These are phyloP conservation scores for Cucurbita ficifolia DNA, from an alignment of 306 rosid genomes.

Conservation along the genomic window DNA sequence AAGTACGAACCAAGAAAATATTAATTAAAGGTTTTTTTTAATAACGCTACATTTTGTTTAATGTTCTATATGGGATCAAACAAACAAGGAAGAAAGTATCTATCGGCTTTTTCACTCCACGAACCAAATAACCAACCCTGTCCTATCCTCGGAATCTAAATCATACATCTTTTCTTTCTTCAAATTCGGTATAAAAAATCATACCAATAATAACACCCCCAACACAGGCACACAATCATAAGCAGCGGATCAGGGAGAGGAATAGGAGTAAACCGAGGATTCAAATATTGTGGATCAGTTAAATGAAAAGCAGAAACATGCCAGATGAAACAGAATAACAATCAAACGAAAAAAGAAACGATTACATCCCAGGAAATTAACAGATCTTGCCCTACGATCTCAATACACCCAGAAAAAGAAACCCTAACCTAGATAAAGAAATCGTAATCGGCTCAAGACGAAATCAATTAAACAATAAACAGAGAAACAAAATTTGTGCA, in stretches of 20 bases:
- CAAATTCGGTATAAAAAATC: neutral
- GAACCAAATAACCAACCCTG: neutral
- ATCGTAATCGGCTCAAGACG: neutral
- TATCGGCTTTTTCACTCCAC: neutral
- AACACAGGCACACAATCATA: neutral
- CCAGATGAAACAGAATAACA: neutral
- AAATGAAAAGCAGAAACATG: neutral
- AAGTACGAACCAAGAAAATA: neutral
- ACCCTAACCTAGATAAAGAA: neutral
- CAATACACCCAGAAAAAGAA: neutral
- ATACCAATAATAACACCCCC: neutral
- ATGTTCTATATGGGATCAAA: neutral
- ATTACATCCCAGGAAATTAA: neutral
- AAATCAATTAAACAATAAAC: neutral
- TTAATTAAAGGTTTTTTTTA: too few relatives aligned
- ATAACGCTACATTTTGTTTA: neutral
- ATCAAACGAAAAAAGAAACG: neutral
- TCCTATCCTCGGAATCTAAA: neutral
- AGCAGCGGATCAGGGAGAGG: neutral
- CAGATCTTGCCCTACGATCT: neutral
- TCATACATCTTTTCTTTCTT: neutral
- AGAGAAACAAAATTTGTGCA: neutral
- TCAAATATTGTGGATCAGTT: neutral
- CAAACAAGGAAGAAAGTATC: neutral
- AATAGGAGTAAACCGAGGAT: neutral